Percentiles rank a stretch among this genome's conserved stretches.
Conservation (phyloP, 2,329 filamentous ascomycete species). For the Stachybotrys chlorohalonatus region DNA sequence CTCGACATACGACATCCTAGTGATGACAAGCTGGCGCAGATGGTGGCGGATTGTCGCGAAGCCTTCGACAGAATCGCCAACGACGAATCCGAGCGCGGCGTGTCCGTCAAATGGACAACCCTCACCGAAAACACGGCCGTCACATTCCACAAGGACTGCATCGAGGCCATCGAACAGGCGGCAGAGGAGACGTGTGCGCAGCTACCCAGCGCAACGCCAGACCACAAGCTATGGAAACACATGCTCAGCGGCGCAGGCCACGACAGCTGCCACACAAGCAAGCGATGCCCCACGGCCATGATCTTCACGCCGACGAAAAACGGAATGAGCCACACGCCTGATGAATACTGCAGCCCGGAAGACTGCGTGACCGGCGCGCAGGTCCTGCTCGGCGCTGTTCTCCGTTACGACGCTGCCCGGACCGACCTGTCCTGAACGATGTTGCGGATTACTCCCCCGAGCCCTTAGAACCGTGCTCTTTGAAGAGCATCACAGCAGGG, state of each 20-base stretch:
- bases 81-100: constrained; percentile 39
- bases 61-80: constrained; percentile 41
- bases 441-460: background rate
- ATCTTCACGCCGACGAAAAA: constrained; percentile 21
- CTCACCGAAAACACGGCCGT: constrained; percentile 50
- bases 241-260: constrained; percentile 22
- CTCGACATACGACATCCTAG: constrained; percentile 53
- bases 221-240: constrained; percentile 13
- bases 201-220: constrained; percentile 5
- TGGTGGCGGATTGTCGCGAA: constrained; percentile 34
- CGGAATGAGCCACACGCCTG: constrained; percentile 17
- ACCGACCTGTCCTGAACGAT: background rate
- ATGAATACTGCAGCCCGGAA: constrained; percentile 12
- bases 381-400: constrained; percentile 8
- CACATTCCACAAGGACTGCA: constrained; percentile 54
- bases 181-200: constrained; percentile 39
- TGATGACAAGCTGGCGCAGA: constrained; percentile 39
- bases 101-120: constrained; percentile 45
- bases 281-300: constrained; percentile 20
- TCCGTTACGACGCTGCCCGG: constrained; percentile 2
- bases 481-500: constrained; percentile 9
- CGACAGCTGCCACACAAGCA: constrained; percentile 21
- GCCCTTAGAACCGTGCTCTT: background rate
- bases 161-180: constrained; percentile 46
- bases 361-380: constrained; percentile 13